These are phyloP conservation scores for Arthonia radiata DNA, from an alignment of 495 filamentous ascomycete genomes.

Conservation along the genomic window DNA sequence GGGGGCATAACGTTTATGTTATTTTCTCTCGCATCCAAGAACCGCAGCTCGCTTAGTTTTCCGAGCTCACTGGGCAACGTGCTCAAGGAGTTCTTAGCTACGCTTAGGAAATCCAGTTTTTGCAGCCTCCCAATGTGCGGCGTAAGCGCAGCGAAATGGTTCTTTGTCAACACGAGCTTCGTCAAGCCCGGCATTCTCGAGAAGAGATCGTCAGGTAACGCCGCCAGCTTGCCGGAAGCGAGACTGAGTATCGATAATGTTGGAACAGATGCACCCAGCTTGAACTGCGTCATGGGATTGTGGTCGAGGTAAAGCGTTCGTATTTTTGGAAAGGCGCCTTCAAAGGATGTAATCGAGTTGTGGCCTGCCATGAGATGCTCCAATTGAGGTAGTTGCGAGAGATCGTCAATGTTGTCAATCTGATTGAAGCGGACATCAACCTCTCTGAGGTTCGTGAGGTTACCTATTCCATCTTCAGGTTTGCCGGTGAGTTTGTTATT, in stretches of 20 bases:
- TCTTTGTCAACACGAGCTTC: slow-evolving; percentile 74
- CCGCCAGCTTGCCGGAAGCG: slow-evolving; percentile 63
- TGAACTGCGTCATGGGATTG: slow-evolving; percentile 83
- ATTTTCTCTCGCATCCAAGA: slow-evolving; percentile 74
- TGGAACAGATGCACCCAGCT: slow-evolving; percentile 48
- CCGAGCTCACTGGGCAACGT: slow-evolving; percentile 69
- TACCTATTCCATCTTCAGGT: slow-evolving; percentile 42
- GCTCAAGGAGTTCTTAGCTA: slow-evolving; percentile 68
- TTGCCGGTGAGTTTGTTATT: slow-evolving; percentile 67
- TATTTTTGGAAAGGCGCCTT: slow-evolving; percentile 61
- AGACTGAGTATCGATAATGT: slow-evolving; percentile 68
- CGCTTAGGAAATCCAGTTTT: slow-evolving; percentile 74
- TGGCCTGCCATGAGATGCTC: slow-evolving; percentile 75
- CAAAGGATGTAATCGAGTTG: slow-evolving; percentile 71
- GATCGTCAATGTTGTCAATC: slow-evolving; percentile 61
- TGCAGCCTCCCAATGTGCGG: slow-evolving; percentile 59
- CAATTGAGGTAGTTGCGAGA: slow-evolving; percentile 57
- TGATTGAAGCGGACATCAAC: slow-evolving; percentile 84
- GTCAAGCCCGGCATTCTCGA: slow-evolving; percentile 66
- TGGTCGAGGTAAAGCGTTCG: slow-evolving; percentile 68
- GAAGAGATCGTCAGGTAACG: slow-evolving; percentile 63
- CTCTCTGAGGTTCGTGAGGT: slow-evolving; percentile 58
- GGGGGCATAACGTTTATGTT: slow-evolving; percentile 69
- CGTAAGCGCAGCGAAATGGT: slow-evolving; percentile 79
- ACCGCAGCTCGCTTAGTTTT: slow-evolving; percentile 54